These are phyloP conservation scores for Aspergillus piperis DNA, from an alignment of 2,329 filamentous ascomycete genomes.

Conservation along the genomic window DNA sequence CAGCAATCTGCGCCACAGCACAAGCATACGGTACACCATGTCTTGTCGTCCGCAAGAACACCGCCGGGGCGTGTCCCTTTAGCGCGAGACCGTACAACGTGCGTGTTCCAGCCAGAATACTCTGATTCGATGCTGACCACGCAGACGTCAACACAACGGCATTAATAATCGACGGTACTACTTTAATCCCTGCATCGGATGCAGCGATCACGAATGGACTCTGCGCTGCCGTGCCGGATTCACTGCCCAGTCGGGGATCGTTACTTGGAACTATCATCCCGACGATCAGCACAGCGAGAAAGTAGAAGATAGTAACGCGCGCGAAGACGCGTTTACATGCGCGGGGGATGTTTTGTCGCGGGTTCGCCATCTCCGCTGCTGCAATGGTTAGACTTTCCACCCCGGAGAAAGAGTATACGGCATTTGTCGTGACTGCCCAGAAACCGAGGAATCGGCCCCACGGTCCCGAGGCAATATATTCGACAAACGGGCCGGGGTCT, in stretches of 20 bases:
- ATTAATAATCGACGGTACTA: slow-evolving; percentile 72
- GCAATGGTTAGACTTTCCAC: slow-evolving; percentile 57
- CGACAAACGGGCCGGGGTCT: slow-evolving; percentile 66
- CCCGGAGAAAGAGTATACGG: slow-evolving; percentile 40
- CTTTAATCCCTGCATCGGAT: slow-evolving; percentile 65
- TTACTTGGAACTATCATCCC: slow-evolving; percentile 62
- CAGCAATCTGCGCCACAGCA: slow-evolving; percentile 41
- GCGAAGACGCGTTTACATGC: slow-evolving; percentile 58
- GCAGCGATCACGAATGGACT: slow-evolving; percentile 72
- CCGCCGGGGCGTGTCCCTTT: slow-evolving; percentile 54
- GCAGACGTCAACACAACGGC: slow-evolving; percentile 73
- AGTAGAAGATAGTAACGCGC: slow-evolving; percentile 60
- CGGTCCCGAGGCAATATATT: slow-evolving; percentile 60
- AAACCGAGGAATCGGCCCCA: slow-evolving; percentile 66
- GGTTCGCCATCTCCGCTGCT: slow-evolving; percentile 58
- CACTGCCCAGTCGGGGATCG: slow-evolving; percentile 36
- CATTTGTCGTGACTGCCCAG: slow-evolving; percentile 51
- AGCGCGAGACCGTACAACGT: slow-evolving; percentile 52
- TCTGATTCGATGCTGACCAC: slow-evolving; percentile 69
- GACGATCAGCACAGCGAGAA: slow-evolving; percentile 57
- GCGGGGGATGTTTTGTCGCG: slow-evolving; percentile 55
- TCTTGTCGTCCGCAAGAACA: slow-evolving; percentile 43
- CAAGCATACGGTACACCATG: slow-evolving; percentile 50
- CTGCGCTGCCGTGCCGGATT: slow-evolving; percentile 32
- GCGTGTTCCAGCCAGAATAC: slow-evolving; percentile 58